Conservation (phyloP, 2,329 filamentous ascomycete genomes). For the Phialocephala sp. region DNA sequence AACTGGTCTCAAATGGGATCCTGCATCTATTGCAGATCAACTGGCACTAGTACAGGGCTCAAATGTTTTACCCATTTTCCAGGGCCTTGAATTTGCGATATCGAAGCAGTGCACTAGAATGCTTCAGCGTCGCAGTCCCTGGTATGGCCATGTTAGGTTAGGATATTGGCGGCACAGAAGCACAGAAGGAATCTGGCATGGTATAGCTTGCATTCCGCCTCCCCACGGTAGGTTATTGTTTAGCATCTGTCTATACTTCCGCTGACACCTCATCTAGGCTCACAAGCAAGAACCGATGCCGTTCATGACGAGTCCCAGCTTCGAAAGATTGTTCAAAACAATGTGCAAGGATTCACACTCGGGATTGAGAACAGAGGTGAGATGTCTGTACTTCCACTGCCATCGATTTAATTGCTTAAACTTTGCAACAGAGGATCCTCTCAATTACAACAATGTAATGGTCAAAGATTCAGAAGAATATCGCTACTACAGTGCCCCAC, state of each 20-base stretch:
- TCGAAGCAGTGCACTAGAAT: neutral
- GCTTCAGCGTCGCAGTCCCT: neutral
- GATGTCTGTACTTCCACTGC: neutral
- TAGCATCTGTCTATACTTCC: too few species aligned
- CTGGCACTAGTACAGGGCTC: neutral
- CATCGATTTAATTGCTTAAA: neutral
- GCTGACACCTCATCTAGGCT: neutral
- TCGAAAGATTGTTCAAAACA: neutral
- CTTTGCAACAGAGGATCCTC: neutral
- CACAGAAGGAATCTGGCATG: neutral
- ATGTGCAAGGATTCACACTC: neutral
- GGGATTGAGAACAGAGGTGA: neutral
- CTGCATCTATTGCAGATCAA: neutral
- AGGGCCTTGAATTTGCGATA: neutral
- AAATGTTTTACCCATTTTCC: neutral
- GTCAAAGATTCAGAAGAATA: neutral
- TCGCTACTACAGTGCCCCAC: neutral
- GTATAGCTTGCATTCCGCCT: neutral
- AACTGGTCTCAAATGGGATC: constrained; percentile 3
- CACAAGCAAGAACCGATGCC: neutral
- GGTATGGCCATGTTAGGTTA: neutral
- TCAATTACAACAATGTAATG: neutral
- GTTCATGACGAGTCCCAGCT: neutral
- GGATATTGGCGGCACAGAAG: neutral
- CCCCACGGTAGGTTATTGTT: neutral